Evolutionary conservation across 805 yeast species (phyloP).

Genomic region (Candida yuanshanica): DNA sequence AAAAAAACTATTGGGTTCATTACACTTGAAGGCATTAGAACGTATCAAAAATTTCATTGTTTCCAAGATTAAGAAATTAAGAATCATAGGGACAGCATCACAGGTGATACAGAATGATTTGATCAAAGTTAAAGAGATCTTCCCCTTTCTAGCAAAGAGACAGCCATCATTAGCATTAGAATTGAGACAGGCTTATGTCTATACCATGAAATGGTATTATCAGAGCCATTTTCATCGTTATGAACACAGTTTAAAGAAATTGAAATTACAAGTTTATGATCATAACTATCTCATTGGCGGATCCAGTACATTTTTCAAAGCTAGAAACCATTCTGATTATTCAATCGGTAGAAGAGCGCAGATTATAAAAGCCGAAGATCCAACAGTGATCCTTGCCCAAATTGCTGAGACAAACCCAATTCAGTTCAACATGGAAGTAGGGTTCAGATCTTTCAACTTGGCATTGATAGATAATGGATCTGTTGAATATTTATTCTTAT

Average conservation of each 20-base stretch:
- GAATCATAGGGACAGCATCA: slow-evolving; percentile 61
- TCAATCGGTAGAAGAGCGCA: slow-evolving; percentile 44
- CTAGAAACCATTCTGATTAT: slow-evolving; percentile 24
- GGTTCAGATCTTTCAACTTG: slow-evolving; percentile 64
- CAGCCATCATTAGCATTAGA: slow-evolving; percentile 64
- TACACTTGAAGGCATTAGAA: slow-evolving; percentile 63
- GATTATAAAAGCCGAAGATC: slow-evolving; percentile 49
- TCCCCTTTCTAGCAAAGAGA: slow-evolving; percentile 46
- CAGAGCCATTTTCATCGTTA: slow-evolving; percentile 72
- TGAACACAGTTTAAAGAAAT: slow-evolving; percentile 60
- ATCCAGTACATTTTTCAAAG: slow-evolving; percentile 12
- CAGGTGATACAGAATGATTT: slow-evolving; percentile 69
- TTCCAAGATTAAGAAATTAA: slow-evolving; percentile 55
- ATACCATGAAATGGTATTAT: slow-evolving; percentile 94
- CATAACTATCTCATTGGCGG: slow-evolving; percentile 50
- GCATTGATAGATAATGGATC: slow-evolving; percentile 73
- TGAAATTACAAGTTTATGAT: slow-evolving; percentile 53
- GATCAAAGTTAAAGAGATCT: slow-evolving; percentile 56
- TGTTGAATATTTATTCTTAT: slow-evolving; percentile 69
- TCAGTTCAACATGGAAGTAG: slow-evolving; percentile 64
- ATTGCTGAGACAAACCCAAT: slow-evolving; percentile 75
- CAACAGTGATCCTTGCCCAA: slow-evolving; percentile 70
- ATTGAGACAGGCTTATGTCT: slow-evolving; percentile 71
- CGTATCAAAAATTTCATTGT: slow-evolving; percentile 69
- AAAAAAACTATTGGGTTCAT: slow-evolving; percentile 36